These are phyloP conservation scores for Penicillium maclennaniae DNA, from an alignment of 495 filamentous ascomycete species.

Conservation along the genomic window DNA sequence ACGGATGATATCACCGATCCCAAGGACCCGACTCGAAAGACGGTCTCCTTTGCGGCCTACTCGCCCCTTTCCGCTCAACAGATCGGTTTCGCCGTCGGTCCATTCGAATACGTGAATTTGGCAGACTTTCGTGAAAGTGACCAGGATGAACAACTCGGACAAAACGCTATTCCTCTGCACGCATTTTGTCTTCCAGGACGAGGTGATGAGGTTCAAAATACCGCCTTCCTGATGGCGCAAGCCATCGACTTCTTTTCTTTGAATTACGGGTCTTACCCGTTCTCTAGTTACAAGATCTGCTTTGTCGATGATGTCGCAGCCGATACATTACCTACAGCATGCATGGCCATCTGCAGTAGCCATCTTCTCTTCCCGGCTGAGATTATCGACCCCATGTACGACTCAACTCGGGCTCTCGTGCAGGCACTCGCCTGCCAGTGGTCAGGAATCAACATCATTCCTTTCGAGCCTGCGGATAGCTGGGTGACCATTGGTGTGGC, in stretches of 20 bases:
- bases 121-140: conserved; percentile 84
- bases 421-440: conserved; percentile 90
- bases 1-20: conserved; percentile 76
- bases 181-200: conserved; percentile 87
- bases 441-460: conserved; percentile 84
- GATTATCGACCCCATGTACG: conserved; percentile 77
- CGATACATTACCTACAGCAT: conserved; percentile 72
- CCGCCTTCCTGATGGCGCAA: conserved; percentile 69
- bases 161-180: conserved; percentile 76
- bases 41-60: conserved; percentile 70
- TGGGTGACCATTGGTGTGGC: conserved; percentile 92
- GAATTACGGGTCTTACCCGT: conserved; percentile 82
- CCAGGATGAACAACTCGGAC: conserved; percentile 83
- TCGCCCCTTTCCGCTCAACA: conserved; percentile 76
- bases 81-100: conserved; percentile 86
- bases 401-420: conserved; percentile 70
- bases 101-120: conserved; percentile 89
- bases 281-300: conserved; percentile 80
- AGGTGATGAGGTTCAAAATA: conserved; percentile 73
- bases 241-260: conserved; percentile 84
- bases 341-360: conserved; percentile 81
- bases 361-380: conserved; percentile 77
- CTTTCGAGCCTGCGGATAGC: conserved; percentile 71
- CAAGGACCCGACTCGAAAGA: conserved; percentile 72
- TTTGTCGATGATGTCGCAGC: conserved; percentile 84